Evolutionary conservation across 805 yeast genomes (phyloP), one percentile per base, ranked within the genome.

Genomic region (Phaffomyces thermotolerans): DNA sequence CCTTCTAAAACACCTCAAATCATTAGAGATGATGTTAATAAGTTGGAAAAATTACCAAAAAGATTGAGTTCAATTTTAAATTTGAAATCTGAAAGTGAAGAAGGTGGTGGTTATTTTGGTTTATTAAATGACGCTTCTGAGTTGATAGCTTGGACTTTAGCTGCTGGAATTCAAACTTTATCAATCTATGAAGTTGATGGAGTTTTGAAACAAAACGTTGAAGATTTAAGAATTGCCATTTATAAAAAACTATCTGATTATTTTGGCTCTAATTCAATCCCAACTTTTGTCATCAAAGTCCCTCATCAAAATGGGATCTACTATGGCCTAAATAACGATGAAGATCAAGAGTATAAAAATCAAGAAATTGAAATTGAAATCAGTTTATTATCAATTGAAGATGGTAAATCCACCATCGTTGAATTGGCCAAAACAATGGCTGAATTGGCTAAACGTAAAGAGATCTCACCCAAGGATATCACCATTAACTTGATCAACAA

Each of bases 401-500:
- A 93, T 62, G 99, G 99, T 7, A 79, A 95, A 49, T 83, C 89
- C 43, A 82, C 96, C 17, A 80, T 93, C 53, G 93, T 89, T 24
- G 95, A 86, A 52, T 72, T 93, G 43, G 83, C 98, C 8, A 82
- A 76, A 54, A 86, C 95, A 22, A 79, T 90, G 79, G 79, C 95
- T 27, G 91, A 82, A 40, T 66, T 88, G 47, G 81, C 87, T 9
- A 66, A 70, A 13, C 69, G 72, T 37, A 71, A 79, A 37, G 86
- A 83, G 52, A 62, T 91, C 44, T 63, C 72, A 15, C 64, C 79
- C 6, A 65, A 72, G 23, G 95, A 89, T 52, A 78, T 93, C 52
- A 81, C 84, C 12, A 76, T 87, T 49, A 81, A 79, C 35, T 71
- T 84, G 46, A 76, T 93, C 33, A 91, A 90, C 61, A 77, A 77